phyloP scores from a whole-genome alignment of 768 basidiomycete species.

The Lactarius tabidus region DNA sequence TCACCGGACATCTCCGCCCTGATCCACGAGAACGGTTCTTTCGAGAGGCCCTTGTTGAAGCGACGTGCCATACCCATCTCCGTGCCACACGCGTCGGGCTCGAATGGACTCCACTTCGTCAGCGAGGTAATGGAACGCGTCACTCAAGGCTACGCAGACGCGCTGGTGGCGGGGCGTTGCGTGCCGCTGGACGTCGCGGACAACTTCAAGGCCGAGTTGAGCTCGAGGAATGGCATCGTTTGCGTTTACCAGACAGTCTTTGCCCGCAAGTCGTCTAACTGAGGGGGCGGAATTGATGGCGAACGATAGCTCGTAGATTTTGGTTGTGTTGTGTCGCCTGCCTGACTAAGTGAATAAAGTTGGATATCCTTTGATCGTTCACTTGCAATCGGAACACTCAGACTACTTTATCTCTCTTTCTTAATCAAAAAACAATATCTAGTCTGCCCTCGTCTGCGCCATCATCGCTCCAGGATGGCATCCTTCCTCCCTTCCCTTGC shows the following conservation, averaged over 20 bases:
- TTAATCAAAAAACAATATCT: not conserved
- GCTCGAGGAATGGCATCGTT: constrained; percentile 3
- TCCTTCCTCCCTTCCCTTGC: constrained; percentile 51
- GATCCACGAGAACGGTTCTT: constrained; percentile 8
- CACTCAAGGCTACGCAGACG: constrained; percentile 11
- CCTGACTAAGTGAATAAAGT: not conserved
- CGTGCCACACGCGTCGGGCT: not conserved
- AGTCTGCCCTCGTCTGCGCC: too few relatives aligned
- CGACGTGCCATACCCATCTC: constrained; percentile 24
- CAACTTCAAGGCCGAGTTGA: constrained; percentile 17
- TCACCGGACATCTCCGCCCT: constrained; percentile 15
- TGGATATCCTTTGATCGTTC: not conserved
- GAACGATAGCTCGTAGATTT: not conserved
- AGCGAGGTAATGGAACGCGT: constrained; percentile 9
- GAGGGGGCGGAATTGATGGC: not conserved
- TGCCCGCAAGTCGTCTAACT: constrained; percentile 13
- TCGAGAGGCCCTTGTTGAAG: constrained; percentile 11
- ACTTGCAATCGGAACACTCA: not conserved
- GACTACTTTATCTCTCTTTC: not conserved
- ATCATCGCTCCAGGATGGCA: constrained; percentile 8
- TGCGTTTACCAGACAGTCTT: constrained; percentile 21
- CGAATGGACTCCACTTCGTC: constrained; percentile 3
- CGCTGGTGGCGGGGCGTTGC: constrained; percentile 9
- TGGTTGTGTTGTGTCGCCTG: not conserved
- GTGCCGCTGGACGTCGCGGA: constrained; percentile 9